These are phyloP conservation scores for Soucietia sequanensis DNA, from an alignment of 805 yeast genomes.

Conservation along the genomic window DNA sequence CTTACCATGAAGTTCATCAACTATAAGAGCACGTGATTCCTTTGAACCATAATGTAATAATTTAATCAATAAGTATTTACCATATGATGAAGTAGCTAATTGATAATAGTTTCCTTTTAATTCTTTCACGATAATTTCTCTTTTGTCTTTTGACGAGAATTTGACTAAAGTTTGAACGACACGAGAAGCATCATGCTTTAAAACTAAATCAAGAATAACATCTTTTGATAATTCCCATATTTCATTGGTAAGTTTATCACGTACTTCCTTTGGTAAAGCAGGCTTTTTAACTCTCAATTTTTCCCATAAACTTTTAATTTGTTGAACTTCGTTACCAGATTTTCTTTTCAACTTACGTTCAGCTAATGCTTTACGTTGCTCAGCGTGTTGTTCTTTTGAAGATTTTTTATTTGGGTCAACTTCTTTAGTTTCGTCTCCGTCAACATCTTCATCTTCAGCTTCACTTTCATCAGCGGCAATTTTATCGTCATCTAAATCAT, in stretches of 20 bases:
- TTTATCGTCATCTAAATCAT: slow-evolving; percentile 12
- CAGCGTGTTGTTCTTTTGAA: slow-evolving; percentile 72
- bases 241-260: slow-evolving; percentile 78
- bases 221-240: slow-evolving; percentile 82
- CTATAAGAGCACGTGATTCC: slow-evolving; percentile 68
- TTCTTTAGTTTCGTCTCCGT: slow-evolving; percentile 15
- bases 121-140: slow-evolving; percentile 64
- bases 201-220: slow-evolving; percentile 75
- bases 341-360: slow-evolving; percentile 87
- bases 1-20: slow-evolving; percentile 86
- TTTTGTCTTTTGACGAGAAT: slow-evolving; percentile 75
- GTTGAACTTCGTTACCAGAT: slow-evolving; percentile 82
- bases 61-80: slow-evolving; percentile 87
- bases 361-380: slow-evolving; percentile 70
- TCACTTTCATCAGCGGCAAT: slow-evolving; percentile 23
- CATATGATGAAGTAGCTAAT: slow-evolving; percentile 89
- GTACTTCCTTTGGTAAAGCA: slow-evolving; percentile 69
- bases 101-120: slow-evolving; percentile 75
- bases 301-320: slow-evolving; percentile 89
- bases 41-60: slow-evolving; percentile 89
- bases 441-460: slow-evolving; percentile 23
- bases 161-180: slow-evolving; percentile 92
- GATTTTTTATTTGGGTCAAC: slow-evolving; percentile 47
- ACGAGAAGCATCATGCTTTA: slow-evolving; percentile 96
- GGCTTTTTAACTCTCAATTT: slow-evolving; percentile 82